Evolutionary conservation across 2,329 filamentous ascomycete species (phyloP), one percentile per base, ranked within the genome.

Genomic region (Cladosporium austrohemisphaericum): DNA sequence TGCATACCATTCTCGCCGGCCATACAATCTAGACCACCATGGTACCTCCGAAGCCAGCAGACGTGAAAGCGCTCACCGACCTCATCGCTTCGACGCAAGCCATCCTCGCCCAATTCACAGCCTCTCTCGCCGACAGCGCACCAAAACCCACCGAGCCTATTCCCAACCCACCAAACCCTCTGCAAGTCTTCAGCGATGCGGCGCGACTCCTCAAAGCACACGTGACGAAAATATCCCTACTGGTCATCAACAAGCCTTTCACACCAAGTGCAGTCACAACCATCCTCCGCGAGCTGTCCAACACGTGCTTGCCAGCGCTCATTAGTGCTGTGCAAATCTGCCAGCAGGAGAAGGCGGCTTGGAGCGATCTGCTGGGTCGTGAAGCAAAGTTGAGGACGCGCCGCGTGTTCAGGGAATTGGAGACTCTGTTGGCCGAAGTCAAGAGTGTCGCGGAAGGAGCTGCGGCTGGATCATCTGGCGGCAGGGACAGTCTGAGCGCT

Each of bases 221-320:
- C 64, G 80, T 84, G 1, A 95, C 90, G 5, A 95, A 95, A 55
- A 76, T 96, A 20, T 92, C 88, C 0, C 83, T 96, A 1, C 78
- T 97, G 10, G 80, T 93, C 1, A 86, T 94, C 61, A 95, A 88
- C 61, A 79, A 88, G 14, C 91, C 92, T 1, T 94, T 95, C 58
- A 93, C 90, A 0, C 83, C 88, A 0, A 83, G 84, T 1, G 91
- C 88, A 4, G 76, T 95, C 26, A 71, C 70, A 8, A 83, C 78
- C 19, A 81, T 94, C 11, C 71, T 96, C 4, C 76, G 80, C 26
- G 83, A 90, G 51, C 76, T 95, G n/a, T 77, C 84, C 18, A 76
- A 80, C 10, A 83, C 82, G 0, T 81, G 87, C n/a, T 75, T 95
- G 0, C 86, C 88, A 0, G 86, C 81, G 2, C 74, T 94, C 19